These are phyloP conservation scores for Hymenoscyphus albidus DNA, from an alignment of 2,329 filamentous ascomycete species.

Conservation along the genomic window DNA sequence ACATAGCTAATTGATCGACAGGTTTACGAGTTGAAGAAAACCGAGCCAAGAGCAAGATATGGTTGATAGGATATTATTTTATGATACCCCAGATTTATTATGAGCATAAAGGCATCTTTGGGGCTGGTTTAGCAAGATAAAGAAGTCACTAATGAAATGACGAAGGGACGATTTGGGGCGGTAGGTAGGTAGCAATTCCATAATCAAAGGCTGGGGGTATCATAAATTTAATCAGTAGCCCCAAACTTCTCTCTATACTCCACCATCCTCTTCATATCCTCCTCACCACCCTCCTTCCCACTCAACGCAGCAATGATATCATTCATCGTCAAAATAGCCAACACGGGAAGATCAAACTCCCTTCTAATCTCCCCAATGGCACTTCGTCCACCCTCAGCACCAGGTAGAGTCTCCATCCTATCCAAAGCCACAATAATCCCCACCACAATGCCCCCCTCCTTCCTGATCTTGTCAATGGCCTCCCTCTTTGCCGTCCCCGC, in stretches of 20 bases:
- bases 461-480: constrained; percentile 82
- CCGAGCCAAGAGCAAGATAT: constrained; percentile 31
- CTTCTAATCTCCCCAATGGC: constrained; percentile 82
- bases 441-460: constrained; percentile 77
- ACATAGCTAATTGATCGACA: constrained; percentile 10
- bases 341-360: constrained; percentile 78
- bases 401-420: constrained; percentile 76
- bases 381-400: constrained; percentile 64
- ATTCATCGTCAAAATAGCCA: constrained; percentile 77
- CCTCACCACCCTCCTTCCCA: constrained; percentile 52
- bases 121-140: background rate
- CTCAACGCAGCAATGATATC: constrained; percentile 73
- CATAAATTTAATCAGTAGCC: constrained; percentile 39
- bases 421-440: constrained; percentile 89
- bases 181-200: constrained; percentile 6
- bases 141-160: constrained; percentile 1
- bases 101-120: background rate
- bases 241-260: constrained; percentile 68
- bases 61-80: constrained; percentile 20
- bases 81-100: constrained; percentile 23
- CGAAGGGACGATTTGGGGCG: background rate
- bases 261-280: constrained; percentile 64
- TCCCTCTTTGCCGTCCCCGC: constrained; percentile 92
- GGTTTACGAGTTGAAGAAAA: constrained; percentile 31
- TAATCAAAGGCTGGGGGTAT: constrained; percentile 14